These are phyloP conservation scores for Podospora anserina DNA, from an alignment of 495 filamentous ascomycete species.

Conservation along the genomic window DNA sequence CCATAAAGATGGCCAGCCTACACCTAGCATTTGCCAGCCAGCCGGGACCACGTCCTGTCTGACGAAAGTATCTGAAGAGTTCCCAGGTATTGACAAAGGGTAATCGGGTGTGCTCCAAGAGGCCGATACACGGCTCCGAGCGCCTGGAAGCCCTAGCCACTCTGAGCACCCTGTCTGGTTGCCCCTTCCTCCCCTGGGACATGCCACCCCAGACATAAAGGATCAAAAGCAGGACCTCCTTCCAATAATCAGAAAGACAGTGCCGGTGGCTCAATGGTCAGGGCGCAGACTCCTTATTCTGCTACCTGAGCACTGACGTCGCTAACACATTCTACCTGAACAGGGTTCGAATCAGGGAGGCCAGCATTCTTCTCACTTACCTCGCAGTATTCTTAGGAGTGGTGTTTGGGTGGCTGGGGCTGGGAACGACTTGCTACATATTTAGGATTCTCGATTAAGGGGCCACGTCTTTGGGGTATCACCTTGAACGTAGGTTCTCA, in stretches of 20 bases:
- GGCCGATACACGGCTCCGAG: background rate
- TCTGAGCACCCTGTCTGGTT: background rate
- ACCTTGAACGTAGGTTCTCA: background rate
- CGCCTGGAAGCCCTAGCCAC: background rate
- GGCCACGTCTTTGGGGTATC: background rate
- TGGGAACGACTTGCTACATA: background rate
- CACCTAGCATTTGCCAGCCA: no score
- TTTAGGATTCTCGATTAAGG: background rate
- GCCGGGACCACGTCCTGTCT: no score
- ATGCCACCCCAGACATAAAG: background rate
- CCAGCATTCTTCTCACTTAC: background rate
- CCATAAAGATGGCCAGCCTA: no score
- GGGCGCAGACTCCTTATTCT: background rate
- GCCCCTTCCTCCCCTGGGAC: background rate
- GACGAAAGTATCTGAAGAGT: no score
- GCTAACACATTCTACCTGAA: background rate
- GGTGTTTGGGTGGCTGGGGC: background rate
- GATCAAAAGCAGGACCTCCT: background rate
- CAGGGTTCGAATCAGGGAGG: background rate
- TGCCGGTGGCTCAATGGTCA: background rate
- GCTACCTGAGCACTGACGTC: background rate
- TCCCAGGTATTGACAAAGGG: no score
- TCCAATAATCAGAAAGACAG: background rate
- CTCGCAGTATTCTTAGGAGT: background rate
- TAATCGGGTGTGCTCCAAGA: background rate